Base-by-base conservation (phyloP, 441 rosid genomes). In the Euphorbia neoarborescens region DNA sequence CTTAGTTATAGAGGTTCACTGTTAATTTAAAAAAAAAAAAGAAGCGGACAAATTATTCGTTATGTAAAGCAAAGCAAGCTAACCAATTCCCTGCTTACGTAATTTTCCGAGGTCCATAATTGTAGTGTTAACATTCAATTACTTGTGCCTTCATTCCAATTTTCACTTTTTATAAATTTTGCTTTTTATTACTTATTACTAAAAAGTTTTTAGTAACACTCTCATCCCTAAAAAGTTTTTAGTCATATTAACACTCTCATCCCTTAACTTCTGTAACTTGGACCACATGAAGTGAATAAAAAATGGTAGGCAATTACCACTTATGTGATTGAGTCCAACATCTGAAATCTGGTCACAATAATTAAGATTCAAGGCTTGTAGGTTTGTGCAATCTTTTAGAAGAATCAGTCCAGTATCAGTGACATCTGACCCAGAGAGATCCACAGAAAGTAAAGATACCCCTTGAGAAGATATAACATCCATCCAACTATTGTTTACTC, bases 401-500 rank as follows among this genome's bases (percentile, higher is more conserved):
- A 62, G 77, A 75, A 71, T 57, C 85, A 93, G 76, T 9, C 95
- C 96, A 68, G 87, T 63, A 80, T 89, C 88, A 6, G 93, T 83
- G 77, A 93, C 78, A 77, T 84, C 89, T 69, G 97, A 89, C 65
- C 85, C 83, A 64, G 98, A 84, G 67, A 93, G 85, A 81, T 91
- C 97, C 60, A 93, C 85, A 56, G 88, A 87, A 78, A 91, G 98
- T 77, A 93, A 82, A 38, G 98, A 88, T 78, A 84, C 78, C 27
- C 92, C 90, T 68, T 93, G 97, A 17, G 98, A 93, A 79, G 97
- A 83, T 68, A 93, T 85, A 62, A 87, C 87, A 81, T 80, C 79
- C 93, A 93, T 85, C 98, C 98, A 93, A 17, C 81, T 81, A 75
- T 91, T 92, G 71, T 85, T 81, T 22, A 93, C 95, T 46, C 88